phyloP scores from a whole-genome alignment of 1,284 basidiomycete genomes.

The Sutorius eximius region DNA sequence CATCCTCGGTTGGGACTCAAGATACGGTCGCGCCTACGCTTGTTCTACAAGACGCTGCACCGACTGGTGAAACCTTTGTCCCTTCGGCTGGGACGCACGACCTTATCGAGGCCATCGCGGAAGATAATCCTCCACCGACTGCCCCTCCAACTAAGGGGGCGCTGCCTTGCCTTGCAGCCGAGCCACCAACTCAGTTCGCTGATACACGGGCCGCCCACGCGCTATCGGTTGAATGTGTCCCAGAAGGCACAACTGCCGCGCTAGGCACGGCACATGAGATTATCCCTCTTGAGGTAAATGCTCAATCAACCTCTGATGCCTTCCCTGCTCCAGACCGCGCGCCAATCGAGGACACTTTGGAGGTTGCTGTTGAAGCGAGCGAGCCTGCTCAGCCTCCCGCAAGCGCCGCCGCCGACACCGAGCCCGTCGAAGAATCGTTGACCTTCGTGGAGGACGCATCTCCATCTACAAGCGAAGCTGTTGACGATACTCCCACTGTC shows the following conservation, averaged over 20 bases:
- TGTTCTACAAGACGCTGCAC: conserved; percentile 35
- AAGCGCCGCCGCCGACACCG: not conserved
- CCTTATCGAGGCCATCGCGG: not conserved
- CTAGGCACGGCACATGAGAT: conserved; percentile 1
- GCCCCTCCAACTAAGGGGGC: not conserved
- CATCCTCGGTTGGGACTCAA: not conserved
- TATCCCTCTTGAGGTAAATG: not conserved
- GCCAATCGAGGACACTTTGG: not conserved
- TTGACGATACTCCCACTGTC: conserved; percentile 5
- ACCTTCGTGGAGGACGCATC: not conserved
- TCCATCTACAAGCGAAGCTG: not conserved
- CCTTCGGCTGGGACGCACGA: too few species aligned
- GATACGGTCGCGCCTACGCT: conserved; percentile 15
- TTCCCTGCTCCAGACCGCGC: not conserved
- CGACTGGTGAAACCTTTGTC: conserved; percentile 36
- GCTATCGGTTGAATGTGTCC: not conserved
- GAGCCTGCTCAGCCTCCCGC: not conserved
- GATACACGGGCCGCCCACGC: not conserved
- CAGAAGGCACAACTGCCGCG: not conserved
- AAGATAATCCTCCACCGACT: not conserved
- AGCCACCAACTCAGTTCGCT: conserved; percentile 9
- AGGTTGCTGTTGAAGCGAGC: not conserved
- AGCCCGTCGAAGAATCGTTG: not conserved
- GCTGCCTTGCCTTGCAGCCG: conserved; percentile 1
- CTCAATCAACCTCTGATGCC: not conserved